Evolutionary conservation across 495 filamentous ascomycete species (phyloP), one percentile per base, ranked within the genome.

Genomic region (Podospora anserina): DNA sequence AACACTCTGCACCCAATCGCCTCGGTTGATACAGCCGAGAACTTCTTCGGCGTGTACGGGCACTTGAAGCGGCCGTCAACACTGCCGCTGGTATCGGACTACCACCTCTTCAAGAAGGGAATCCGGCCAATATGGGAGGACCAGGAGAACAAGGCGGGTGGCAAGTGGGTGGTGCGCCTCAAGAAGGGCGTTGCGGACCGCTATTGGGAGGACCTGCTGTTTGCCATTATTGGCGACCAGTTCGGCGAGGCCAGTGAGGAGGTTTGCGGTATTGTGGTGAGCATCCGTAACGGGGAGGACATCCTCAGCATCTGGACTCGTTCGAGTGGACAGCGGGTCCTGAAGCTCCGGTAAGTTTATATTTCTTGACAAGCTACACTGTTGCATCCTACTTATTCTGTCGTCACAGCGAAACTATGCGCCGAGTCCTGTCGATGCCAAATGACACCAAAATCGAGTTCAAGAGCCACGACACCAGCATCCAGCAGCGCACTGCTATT

Each of bases 81-180:
- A 16, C 83, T 99, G 61, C 95, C 95, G 11, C 89, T 93, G 23
- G 95, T 98, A 32, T 97, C 93, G 16, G 95, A 99, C 76, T 99
- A 97, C 77, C 96, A 98, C 77, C 89, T 99, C 64, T 99, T 99
- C 82, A 96, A 95, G 83, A 93, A 96, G 75, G 96, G 93, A 61
- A 93, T 98, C 32, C 88, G 95, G 68, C 95, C 95, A 53, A 95
- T 98, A 75, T 99, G 95, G 95, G 95, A 99, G 80, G 95, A 99
- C 74, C 92, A 97, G 63, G 93, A 94, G 72, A 99, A 99, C 81
- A 96, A 92, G 81, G 87, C 88, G 64, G 95, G 95, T 64, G 95
- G 95, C 30, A 99, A 99, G 83, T 99, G 94, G 94, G 92, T 97
- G 63, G 88, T 99, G 75, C 83, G 94, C 72, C 80, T 99, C 71